phyloP scores from a whole-genome alignment of 345 rosid genomes.

The Brassica carinata region DNA sequence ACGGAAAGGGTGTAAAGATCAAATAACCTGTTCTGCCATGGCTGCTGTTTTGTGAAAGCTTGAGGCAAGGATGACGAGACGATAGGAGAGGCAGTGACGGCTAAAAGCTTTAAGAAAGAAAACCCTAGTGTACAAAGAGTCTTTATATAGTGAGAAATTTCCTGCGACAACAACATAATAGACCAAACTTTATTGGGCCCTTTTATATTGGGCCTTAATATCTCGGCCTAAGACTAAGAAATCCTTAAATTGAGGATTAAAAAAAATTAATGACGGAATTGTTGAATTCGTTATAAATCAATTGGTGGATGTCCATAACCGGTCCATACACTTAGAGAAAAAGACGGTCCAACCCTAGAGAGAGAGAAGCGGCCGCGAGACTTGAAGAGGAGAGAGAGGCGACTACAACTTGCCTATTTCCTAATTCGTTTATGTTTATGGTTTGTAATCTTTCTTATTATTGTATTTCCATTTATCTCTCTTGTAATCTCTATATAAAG shows the following conservation, averaged over 20 bases:
- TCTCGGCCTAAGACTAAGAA: background rate
- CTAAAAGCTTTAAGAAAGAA: conserved; percentile 2
- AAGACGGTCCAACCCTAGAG: too few relatives aligned
- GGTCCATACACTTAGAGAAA: too few relatives aligned
- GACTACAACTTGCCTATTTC: too few relatives aligned
- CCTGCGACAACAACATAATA: background rate
- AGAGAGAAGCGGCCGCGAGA: too few relatives aligned
- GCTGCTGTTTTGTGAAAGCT: conserved; percentile 10
- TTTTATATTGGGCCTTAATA: background rate
- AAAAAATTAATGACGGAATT: too few relatives aligned
- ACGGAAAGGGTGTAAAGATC: background rate
- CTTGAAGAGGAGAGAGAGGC: too few relatives aligned
- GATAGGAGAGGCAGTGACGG: conserved; percentile 21
- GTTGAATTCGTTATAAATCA: too few relatives aligned
- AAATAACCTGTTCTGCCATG: conserved; percentile 45
- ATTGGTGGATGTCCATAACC: too few relatives aligned
- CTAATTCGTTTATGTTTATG: too few relatives aligned
- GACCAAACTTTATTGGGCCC: background rate
- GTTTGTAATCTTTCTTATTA: too few relatives aligned
- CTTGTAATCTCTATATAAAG: too few relatives aligned
- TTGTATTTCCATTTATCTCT: too few relatives aligned
- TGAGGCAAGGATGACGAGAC: background rate
- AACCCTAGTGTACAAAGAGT: conserved; percentile 24
- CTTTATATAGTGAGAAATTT: conserved; percentile 7
- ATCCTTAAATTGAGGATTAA: background rate